Evolutionary conservation across 2,329 filamentous ascomycete genomes (phyloP).

Genomic region (Alternaria rosae): DNA sequence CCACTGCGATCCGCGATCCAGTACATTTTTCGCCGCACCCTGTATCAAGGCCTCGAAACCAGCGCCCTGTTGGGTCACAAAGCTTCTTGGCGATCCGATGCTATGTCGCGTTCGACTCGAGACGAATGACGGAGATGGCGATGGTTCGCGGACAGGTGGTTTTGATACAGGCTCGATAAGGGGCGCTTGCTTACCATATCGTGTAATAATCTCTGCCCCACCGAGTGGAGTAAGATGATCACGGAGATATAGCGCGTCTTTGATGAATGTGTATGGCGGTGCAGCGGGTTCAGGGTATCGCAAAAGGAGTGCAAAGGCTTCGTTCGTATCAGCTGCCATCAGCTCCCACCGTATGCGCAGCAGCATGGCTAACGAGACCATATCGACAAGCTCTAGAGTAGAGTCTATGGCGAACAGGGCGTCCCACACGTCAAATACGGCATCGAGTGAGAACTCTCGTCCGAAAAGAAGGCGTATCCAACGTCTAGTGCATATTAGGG

Average conservation of each 20-base stretch:
- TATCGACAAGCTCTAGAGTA: conserved; percentile 78
- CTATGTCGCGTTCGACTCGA: conserved; percentile 37
- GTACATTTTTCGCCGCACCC: conserved; percentile 76
- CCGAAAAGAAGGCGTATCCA: conserved; percentile 95
- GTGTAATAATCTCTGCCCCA: conserved; percentile 70
- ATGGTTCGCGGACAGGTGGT: conserved; percentile 40
- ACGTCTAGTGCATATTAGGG: conserved; percentile 63
- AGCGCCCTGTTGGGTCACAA: conserved; percentile 39
- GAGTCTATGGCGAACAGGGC: conserved; percentile 87
- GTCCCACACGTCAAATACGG: conserved; percentile 88
- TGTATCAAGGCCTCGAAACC: conserved; percentile 75
- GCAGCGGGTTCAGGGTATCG: conserved; percentile 76
- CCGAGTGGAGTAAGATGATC: conserved; percentile 69
- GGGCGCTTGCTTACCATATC: conserved; percentile 66
- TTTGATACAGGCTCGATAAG: conserved; percentile 32
- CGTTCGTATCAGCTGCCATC: conserved; percentile 85
- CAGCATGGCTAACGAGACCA: conserved; percentile 94
- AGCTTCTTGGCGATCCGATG: conserved; percentile 36
- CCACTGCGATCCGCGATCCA: conserved; percentile 76
- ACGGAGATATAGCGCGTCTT: conserved; percentile 80
- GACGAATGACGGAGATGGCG: conserved; percentile 32
- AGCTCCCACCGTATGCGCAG: conserved; percentile 90
- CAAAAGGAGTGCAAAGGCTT: conserved; percentile 80
- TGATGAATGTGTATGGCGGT: conserved; percentile 79
- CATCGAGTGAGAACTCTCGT: conserved; percentile 88